Conservation (phyloP, 2,329 filamentous ascomycete genomes). For the Alternaria sp. region DNA sequence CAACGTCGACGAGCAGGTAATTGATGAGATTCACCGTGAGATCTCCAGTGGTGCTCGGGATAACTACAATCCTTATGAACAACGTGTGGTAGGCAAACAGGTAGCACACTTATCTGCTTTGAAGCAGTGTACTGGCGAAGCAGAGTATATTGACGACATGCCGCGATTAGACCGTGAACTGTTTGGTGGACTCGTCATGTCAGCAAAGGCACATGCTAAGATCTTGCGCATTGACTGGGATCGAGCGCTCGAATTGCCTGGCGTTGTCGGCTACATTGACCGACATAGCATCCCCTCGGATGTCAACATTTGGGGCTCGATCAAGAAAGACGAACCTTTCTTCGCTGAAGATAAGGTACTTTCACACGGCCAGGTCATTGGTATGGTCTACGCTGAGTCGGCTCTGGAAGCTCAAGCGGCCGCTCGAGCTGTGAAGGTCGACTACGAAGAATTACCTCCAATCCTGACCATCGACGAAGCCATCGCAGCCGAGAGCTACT, state of each 20-base stretch:
- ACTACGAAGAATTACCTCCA: constrained; percentile 86
- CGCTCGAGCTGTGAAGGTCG: constrained; percentile 81
- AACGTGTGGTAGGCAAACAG: constrained; percentile 83
- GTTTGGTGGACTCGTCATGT: constrained; percentile 85
- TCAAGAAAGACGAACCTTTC: constrained; percentile 81
- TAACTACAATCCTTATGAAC: constrained; percentile 77
- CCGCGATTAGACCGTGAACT: constrained; percentile 84
- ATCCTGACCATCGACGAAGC: constrained; percentile 95
- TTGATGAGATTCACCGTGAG: constrained; percentile 81
- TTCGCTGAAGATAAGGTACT: constrained; percentile 89
- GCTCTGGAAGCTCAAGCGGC: constrained; percentile 79
- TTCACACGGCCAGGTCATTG: constrained; percentile 89
- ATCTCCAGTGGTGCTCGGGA: constrained; percentile 84
- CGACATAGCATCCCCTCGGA: constrained; percentile 79
- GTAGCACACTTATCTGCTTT: constrained; percentile 86
- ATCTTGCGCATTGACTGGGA: constrained; percentile 79
- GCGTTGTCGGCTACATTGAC: constrained; percentile 85
- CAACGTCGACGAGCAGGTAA: constrained; percentile 72
- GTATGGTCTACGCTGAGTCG: constrained; percentile 82
- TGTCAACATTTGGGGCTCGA: constrained; percentile 91
- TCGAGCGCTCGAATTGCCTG: constrained; percentile 81
- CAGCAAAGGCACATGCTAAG: constrained; percentile 85
- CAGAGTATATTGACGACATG: constrained; percentile 94
- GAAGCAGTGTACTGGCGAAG: constrained; percentile 91
- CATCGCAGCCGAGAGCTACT: constrained; percentile 86